Evolutionary conservation across 768 basidiomycete genomes (phyloP).

Genomic region (Galerina sulciceps): DNA sequence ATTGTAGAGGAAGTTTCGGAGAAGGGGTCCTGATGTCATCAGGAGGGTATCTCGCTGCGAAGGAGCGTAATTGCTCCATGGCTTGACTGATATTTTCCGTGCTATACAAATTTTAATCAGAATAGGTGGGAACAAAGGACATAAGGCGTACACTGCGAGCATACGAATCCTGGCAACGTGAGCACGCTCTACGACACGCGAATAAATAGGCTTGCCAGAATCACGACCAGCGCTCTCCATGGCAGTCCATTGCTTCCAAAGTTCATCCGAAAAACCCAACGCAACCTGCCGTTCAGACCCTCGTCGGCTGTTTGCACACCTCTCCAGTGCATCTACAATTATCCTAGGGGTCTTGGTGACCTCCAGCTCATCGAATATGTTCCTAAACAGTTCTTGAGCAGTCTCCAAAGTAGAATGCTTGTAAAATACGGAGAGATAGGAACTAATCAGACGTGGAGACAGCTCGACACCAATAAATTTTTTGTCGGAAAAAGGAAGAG

Average conservation of each 20-base stretch:
- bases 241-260: slow-evolving; percentile 70
- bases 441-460: slow-evolving; percentile 69
- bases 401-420: slow-evolving; percentile 51
- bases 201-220: slow-evolving; percentile 32
- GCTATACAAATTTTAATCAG: slow-evolving; percentile 33
- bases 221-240: slow-evolving; percentile 45
- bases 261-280: slow-evolving; percentile 53
- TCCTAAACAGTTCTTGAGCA: slow-evolving; percentile 53
- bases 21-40: slow-evolving; percentile 43
- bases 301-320: slow-evolving; percentile 51
- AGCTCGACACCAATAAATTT: slow-evolving; percentile 64
- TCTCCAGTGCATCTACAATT: slow-evolving; percentile 70
- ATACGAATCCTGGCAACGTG: slow-evolving; percentile 73
- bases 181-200: slow-evolving; percentile 68
- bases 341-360: slow-evolving; percentile 55
- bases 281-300: slow-evolving; percentile 53
- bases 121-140: neutral
- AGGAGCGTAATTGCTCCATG: slow-evolving; percentile 58
- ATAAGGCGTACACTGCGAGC: slow-evolving; percentile 55
- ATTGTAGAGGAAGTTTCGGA: slow-evolving; percentile 53
- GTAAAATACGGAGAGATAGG: slow-evolving; percentile 82
- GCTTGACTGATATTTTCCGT: slow-evolving; percentile 55
- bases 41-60: slow-evolving; percentile 71
- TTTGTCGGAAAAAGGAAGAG: slow-evolving; percentile 13
- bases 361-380: slow-evolving; percentile 46